A percentile compares a stretch with the other conserved stretches of the same genome.
Evolutionary conservation across 2,329 filamentous ascomycete genomes (phyloP).

Genomic region (Epichloe brachyelytri): DNA sequence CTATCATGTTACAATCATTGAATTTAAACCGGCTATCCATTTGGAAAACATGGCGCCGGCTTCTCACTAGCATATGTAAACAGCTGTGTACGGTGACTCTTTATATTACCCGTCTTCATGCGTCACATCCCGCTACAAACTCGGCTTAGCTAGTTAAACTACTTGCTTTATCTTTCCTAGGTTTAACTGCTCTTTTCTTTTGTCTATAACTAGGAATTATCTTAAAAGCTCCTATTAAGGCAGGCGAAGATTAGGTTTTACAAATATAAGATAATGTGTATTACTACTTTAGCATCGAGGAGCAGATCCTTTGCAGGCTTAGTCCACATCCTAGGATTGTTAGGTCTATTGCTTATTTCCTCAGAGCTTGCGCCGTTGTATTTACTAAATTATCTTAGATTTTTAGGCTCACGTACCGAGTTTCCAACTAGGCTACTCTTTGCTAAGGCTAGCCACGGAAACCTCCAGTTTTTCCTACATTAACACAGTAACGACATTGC

Average conservation of each 20-base stretch:
- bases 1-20: too few species aligned
- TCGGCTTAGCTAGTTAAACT: constrained; percentile 4
- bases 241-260: constrained; percentile 3
- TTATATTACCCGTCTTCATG: too few species aligned
- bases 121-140: neutral
- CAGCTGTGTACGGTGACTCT: too few species aligned
- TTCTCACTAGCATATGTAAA: too few species aligned
- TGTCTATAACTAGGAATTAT: constrained; percentile 4
- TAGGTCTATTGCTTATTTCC: constrained; percentile 1
- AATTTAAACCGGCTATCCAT: too few species aligned
- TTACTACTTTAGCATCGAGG: constrained; percentile 5
- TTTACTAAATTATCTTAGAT: neutral
- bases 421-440: neutral
- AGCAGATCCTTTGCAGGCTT: constrained; percentile 6
- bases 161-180: constrained; percentile 5
- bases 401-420: neutral
- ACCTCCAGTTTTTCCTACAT: neutral
- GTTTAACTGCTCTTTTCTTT: constrained; percentile 9
- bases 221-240: constrained; percentile 6
- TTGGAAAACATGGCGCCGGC: too few species aligned
- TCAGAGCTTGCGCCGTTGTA: neutral
- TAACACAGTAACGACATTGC: neutral
- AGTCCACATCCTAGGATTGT: constrained; percentile 6
- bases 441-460: too few species aligned
- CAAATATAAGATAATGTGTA: constrained; percentile 3